Evolutionary conservation across 306 rosid genomes (phyloP).

Genomic region (Trifolium subterraneum): DNA sequence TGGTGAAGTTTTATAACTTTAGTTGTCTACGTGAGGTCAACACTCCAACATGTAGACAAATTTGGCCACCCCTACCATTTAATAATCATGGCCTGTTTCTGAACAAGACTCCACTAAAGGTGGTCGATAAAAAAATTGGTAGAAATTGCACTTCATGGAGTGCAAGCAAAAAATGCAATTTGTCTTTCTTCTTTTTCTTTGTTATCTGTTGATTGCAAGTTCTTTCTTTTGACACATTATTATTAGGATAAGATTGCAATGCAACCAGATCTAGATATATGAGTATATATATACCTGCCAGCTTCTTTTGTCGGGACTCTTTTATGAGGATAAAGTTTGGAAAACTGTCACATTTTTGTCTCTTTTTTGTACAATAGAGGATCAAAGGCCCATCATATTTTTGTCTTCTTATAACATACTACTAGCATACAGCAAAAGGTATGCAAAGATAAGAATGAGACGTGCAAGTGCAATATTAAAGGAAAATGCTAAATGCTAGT

Average conservation of each 20-base stretch:
- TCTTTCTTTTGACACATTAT: not conserved
- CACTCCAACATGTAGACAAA: too few relatives aligned
- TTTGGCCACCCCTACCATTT: too few relatives aligned
- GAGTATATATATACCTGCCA: not conserved
- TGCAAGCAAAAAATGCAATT: not conserved
- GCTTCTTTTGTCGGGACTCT: not conserved
- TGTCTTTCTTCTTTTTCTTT: not conserved
- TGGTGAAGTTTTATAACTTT: too few relatives aligned
- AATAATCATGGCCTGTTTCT: too few relatives aligned
- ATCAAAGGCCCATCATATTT: too few relatives aligned
- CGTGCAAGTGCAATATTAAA: not conserved
- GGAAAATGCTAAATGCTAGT: too few relatives aligned
- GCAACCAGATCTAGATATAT: too few relatives aligned
- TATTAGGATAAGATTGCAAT: not conserved
- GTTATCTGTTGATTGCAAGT: not conserved
- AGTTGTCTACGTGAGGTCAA: too few relatives aligned
- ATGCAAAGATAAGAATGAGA: not conserved
- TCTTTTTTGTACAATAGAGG: too few relatives aligned
- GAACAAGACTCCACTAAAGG: too few relatives aligned
- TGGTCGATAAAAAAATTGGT: too few relatives aligned
- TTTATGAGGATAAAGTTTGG: not conserved
- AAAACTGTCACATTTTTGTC: not conserved
- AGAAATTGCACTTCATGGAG: not conserved
- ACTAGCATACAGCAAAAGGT: not conserved
- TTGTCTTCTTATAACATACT: too few relatives aligned